Percentiles rank a stretch among this genome's conserved stretches.
phyloP scores from a whole-genome alignment of 2,329 filamentous ascomycete genomes.

The Septoria petroselini region DNA sequence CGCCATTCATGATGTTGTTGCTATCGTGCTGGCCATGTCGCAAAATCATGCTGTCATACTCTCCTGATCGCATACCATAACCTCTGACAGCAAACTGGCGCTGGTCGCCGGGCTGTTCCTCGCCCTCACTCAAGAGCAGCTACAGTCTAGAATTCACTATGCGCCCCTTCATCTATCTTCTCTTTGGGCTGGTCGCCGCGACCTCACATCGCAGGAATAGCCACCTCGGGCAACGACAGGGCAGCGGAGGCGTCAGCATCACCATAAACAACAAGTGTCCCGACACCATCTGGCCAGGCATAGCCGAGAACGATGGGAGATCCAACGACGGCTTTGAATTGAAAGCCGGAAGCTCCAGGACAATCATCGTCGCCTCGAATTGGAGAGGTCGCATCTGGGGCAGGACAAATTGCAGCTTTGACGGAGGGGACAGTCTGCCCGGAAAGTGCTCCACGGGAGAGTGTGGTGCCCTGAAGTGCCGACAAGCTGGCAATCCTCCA shows the following conservation, averaged over 20 bases:
- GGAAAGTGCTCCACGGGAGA: slow-evolving; percentile 68
- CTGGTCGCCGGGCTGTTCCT: slow-evolving; percentile 5
- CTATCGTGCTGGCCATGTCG: background rate
- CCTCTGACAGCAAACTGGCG: slow-evolving; percentile 2
- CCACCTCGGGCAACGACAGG: slow-evolving; percentile 3
- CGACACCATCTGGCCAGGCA: slow-evolving; percentile 71
- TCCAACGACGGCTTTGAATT: slow-evolving; percentile 65
- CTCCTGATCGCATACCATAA: background rate
- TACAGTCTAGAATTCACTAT: slow-evolving; percentile 2
- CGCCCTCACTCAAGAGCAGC: background rate
- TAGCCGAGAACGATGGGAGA: slow-evolving; percentile 66
- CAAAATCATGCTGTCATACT: background rate
- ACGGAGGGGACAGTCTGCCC: slow-evolving; percentile 56
- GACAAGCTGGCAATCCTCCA: slow-evolving; percentile 60
- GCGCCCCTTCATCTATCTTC: background rate
- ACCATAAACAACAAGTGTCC: slow-evolving; percentile 69
- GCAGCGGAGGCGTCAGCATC: slow-evolving; percentile 48
- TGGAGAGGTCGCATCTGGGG: slow-evolving; percentile 85
- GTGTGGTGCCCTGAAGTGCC: slow-evolving; percentile 68
- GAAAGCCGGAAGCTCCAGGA: slow-evolving; percentile 54
- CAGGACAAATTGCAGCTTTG: slow-evolving; percentile 77
- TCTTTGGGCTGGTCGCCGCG: background rate
- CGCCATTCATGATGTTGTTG: background rate
- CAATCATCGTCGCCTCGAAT: slow-evolving; percentile 64
- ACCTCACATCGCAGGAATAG: background rate